These are phyloP conservation scores for Wallacemonas sp. DNA, from an alignment of 208 protist genomes.

Conservation along the genomic window DNA sequence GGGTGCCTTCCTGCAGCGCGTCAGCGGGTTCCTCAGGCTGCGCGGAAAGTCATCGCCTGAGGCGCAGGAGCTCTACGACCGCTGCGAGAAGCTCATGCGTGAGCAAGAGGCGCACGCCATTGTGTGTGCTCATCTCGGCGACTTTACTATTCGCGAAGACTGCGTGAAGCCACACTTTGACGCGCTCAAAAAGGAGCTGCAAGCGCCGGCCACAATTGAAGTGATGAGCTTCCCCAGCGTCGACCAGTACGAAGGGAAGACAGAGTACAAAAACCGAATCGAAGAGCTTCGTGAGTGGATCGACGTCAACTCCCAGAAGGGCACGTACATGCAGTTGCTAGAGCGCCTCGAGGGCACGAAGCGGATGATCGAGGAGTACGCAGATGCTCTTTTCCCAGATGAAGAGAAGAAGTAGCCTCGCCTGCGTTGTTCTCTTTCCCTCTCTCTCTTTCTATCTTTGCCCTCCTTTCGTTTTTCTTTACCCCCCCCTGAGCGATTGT, in stretches of 20 bases:
- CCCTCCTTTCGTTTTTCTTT: constrained; percentile 11
- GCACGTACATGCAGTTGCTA: constrained; percentile 64
- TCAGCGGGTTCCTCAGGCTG: constrained; percentile 17
- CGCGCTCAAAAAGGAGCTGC: constrained; percentile 55
- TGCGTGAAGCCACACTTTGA: constrained; percentile 62
- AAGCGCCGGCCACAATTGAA: constrained; percentile 50
- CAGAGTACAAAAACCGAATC: constrained; percentile 64
- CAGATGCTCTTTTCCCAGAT: constrained; percentile 54
- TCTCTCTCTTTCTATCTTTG: not conserved
- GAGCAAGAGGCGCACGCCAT: constrained; percentile 52
- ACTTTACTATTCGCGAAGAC: constrained; percentile 74
- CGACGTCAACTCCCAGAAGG: constrained; percentile 75
- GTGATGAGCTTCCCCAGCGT: constrained; percentile 57
- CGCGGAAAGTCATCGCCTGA: constrained; percentile 12
- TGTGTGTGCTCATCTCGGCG: constrained; percentile 64
- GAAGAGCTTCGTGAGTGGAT: constrained; percentile 83
- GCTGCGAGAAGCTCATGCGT: constrained; percentile 42
- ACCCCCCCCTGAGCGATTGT: too few species aligned
- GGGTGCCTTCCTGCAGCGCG: constrained; percentile 17
- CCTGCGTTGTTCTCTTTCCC: too few species aligned
- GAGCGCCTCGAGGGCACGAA: constrained; percentile 57
- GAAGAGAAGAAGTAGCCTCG: constrained; percentile 3
- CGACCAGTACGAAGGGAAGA: constrained; percentile 41
- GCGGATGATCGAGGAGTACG: constrained; percentile 61
- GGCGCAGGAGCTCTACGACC: constrained; percentile 13